Evolutionary conservation across 2,329 filamentous ascomycete species (phyloP).

Genomic region (Chaetomiaceae sp.): DNA sequence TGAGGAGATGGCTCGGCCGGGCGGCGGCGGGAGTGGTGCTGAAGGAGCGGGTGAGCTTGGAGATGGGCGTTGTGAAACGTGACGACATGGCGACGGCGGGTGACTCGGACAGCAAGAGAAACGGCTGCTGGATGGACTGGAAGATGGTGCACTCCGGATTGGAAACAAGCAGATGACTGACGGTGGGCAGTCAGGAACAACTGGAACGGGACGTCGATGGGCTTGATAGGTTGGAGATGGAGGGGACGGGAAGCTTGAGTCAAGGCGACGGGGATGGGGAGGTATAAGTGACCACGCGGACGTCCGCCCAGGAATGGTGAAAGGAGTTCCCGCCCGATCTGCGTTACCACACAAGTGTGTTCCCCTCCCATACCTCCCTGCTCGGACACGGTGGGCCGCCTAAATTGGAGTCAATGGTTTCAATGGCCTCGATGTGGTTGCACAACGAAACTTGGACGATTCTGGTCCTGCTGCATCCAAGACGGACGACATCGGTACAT

Average conservation of each 20-base stretch:
- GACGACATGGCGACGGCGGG: conserved; percentile 37
- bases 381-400: conserved; percentile 10
- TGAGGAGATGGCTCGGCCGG: conserved; percentile 34
- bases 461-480: neutral
- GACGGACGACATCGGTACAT: conserved; percentile 1
- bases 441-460: conserved; percentile 5
- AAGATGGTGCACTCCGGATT: neutral
- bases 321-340: conserved; percentile 14
- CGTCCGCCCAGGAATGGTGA: conserved; percentile 12
- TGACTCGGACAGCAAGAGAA: neutral
- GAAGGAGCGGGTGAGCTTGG: conserved; percentile 46
- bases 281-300: conserved; percentile 24
- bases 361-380: conserved; percentile 4
- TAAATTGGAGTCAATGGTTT: conserved; percentile 9
- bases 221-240: conserved; percentile 6
- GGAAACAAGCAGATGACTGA: neutral
- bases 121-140: neutral
- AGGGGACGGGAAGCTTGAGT: conserved; percentile 13
- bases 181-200: neutral
- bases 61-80: conserved; percentile 45
- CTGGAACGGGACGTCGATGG: neutral
- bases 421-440: conserved; percentile 3
- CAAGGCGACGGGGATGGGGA: conserved; percentile 9
- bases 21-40: conserved; percentile 39
- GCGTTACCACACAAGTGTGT: conserved; percentile 2